phyloP scores from a whole-genome alignment of 225 moss, liverwort and hornwort species.

The Marchantia paleacea region DNA sequence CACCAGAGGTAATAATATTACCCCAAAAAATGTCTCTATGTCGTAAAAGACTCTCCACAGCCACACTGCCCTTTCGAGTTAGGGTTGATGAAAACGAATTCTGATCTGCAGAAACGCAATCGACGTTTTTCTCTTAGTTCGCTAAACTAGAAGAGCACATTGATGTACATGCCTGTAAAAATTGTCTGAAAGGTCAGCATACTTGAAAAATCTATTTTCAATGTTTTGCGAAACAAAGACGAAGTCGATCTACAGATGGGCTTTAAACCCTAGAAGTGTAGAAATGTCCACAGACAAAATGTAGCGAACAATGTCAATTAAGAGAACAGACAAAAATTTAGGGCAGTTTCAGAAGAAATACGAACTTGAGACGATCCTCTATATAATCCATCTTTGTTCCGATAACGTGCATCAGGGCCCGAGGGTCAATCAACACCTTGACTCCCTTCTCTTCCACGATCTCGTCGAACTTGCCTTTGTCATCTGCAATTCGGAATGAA shows the following conservation, averaged over 20 bases:
- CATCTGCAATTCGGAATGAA: conserved; percentile 42
- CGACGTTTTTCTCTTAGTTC: not conserved
- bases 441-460: conserved; percentile 85
- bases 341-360: conserved; percentile 4
- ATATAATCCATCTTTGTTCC: conserved; percentile 89
- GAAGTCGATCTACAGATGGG: not conserved
- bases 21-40: conserved; percentile 32
- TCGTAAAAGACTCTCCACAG: conserved; percentile 90
- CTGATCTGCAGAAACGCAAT: conserved; percentile 53
- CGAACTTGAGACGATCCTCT: conserved; percentile 75
- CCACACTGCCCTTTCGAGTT: conserved; percentile 94
- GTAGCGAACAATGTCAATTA: not conserved
- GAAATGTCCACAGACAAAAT: not conserved
- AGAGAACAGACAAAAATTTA: not conserved
- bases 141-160: too few relatives aligned
- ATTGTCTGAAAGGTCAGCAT: not conserved
- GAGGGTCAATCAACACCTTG: conserved; percentile 85
- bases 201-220: not conserved
- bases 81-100: conserved; percentile 91
- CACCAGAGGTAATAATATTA: not conserved
- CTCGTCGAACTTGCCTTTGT: conserved; percentile 80
- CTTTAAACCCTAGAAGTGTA: conserved; percentile 13
- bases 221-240: not conserved
- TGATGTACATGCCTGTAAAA: too few relatives aligned
- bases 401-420: conserved; percentile 83